A percentile compares a stretch with the other conserved stretches of the same genome.
These are phyloP conservation scores for Picea abies DNA, from an alignment of 83 land plant genomes.

Conservation along the genomic window DNA sequence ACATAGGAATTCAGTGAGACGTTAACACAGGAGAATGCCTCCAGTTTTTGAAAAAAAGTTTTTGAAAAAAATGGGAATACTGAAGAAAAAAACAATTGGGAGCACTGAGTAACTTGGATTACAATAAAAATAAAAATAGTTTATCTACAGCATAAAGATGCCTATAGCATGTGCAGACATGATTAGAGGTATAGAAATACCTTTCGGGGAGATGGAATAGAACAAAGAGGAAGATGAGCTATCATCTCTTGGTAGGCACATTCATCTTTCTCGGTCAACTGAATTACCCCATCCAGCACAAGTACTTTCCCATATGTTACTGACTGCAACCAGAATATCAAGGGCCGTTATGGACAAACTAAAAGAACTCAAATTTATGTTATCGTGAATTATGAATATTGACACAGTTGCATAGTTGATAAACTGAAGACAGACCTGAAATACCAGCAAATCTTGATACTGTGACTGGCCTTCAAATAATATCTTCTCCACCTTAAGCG, in stretches of 20 bases:
- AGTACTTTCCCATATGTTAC: slow-evolving; percentile 92
- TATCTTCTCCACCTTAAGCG: slow-evolving; percentile 84
- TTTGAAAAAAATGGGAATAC: too few species aligned
- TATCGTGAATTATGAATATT: neutral
- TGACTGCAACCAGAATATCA: slow-evolving; percentile 45
- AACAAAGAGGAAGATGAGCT: slow-evolving; percentile 92
- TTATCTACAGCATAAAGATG: neutral
- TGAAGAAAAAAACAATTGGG: too few species aligned
- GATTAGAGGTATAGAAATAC: slow-evolving; percentile 21
- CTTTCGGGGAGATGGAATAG: slow-evolving; percentile 87
- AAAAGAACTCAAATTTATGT: neutral
- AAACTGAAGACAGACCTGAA: slow-evolving; percentile 55
- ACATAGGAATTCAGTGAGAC: too few species aligned
- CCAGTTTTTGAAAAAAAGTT: too few species aligned
- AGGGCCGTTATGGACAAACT: neutral
- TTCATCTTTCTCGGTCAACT: slow-evolving; percentile 92
- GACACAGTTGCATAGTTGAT: neutral
- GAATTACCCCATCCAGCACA: slow-evolving; percentile 94
- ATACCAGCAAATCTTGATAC: slow-evolving; percentile 86
- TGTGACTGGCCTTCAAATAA: slow-evolving; percentile 88
- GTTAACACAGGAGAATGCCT: too few species aligned
- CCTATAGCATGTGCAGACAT: neutral
- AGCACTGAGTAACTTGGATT: neutral
- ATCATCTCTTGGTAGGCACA: slow-evolving; percentile 98
- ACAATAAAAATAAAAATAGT: too few species aligned